Percentiles rank a stretch among this genome's conserved stretches.
These are phyloP conservation scores for Microbotryum silenes-acaulis DNA, from an alignment of 1,284 basidiomycete genomes.

Conservation along the genomic window DNA sequence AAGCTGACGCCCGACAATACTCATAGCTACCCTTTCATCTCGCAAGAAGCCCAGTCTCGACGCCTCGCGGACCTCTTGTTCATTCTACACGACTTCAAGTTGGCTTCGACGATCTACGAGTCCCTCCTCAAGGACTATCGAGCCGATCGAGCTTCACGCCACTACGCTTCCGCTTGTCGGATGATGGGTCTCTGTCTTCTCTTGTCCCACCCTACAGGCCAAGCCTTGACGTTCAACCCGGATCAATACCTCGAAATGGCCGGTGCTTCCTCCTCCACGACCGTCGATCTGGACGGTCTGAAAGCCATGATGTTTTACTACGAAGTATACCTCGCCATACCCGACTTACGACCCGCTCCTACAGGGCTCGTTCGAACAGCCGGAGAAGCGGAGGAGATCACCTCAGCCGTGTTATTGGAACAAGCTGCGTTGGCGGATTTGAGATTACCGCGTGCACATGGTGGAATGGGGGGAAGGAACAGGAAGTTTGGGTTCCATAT, in stretches of 20 bases:
- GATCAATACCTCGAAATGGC: constrained; percentile 43
- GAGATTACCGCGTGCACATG: constrained; percentile 31
- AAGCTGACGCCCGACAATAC: not conserved
- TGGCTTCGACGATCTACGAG: constrained; percentile 81
- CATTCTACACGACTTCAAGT: constrained; percentile 78
- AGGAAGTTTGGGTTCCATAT: constrained; percentile 46
- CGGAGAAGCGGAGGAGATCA: constrained; percentile 45
- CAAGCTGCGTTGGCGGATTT: constrained; percentile 47
- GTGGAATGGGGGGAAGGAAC: constrained; percentile 25
- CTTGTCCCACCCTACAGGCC: constrained; percentile 21
- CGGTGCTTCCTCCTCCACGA: constrained; percentile 29
- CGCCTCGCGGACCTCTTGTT: constrained; percentile 94
- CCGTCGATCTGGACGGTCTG: constrained; percentile 43
- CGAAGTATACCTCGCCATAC: constrained; percentile 41
- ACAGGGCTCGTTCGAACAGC: constrained; percentile 40
- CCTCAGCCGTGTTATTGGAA: constrained; percentile 48
- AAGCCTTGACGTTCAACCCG: constrained; percentile 18
- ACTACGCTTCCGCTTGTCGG: constrained; percentile 43
- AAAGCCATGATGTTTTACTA: constrained; percentile 43
- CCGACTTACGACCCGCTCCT: constrained; percentile 41
- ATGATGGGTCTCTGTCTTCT: constrained; percentile 44
- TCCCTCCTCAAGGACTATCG: constrained; percentile 50
- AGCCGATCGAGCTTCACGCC: constrained; percentile 42
- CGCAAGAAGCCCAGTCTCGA: constrained; percentile 46
- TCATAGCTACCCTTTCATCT: constrained; percentile 43